Conservation (phyloP, 1,139 yeast genomes). For the Geotrichum histeridarum region DNA sequence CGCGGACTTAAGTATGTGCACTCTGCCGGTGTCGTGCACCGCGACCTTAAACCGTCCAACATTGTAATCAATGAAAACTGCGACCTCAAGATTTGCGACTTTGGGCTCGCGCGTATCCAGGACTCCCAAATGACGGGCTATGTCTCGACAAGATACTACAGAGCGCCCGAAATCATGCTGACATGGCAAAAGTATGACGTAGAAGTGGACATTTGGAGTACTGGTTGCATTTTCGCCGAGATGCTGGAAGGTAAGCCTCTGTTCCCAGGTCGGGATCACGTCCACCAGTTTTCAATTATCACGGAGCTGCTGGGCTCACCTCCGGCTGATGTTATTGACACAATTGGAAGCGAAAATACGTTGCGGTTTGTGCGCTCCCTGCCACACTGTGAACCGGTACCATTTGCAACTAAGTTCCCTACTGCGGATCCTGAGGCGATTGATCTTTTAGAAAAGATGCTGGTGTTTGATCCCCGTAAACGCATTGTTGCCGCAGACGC, state of each 20-base stretch:
- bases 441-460: conserved; percentile 81
- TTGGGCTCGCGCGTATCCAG: conserved; percentile 93
- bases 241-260: conserved; percentile 99
- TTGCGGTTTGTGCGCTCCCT: conserved; percentile 87
- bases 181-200: conserved; percentile 99
- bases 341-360: conserved; percentile 94
- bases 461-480: conserved; percentile 89
- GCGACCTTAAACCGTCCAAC: conserved; percentile 91
- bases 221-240: conserved; percentile 98
- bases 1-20: conserved; percentile 93
- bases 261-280: conserved; percentile 98
- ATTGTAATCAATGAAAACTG: conserved; percentile 91
- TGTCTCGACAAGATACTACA: conserved; percentile 90
- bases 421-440: conserved; percentile 88
- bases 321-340: conserved; percentile 90
- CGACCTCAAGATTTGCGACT: conserved; percentile 93
- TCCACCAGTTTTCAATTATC: conserved; percentile 93
- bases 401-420: conserved; percentile 75
- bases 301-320: conserved; percentile 96
- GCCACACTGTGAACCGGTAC: conserved; percentile 89
- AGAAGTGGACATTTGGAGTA: conserved; percentile 99
- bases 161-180: conserved; percentile 98
- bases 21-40: conserved; percentile 93
- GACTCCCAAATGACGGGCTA: conserved; percentile 99
- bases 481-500: conserved; percentile 92